Evolutionary conservation across 352 stramenopile genomes (phyloP).

Genomic region (Stephanocyclus meneghinianus): DNA sequence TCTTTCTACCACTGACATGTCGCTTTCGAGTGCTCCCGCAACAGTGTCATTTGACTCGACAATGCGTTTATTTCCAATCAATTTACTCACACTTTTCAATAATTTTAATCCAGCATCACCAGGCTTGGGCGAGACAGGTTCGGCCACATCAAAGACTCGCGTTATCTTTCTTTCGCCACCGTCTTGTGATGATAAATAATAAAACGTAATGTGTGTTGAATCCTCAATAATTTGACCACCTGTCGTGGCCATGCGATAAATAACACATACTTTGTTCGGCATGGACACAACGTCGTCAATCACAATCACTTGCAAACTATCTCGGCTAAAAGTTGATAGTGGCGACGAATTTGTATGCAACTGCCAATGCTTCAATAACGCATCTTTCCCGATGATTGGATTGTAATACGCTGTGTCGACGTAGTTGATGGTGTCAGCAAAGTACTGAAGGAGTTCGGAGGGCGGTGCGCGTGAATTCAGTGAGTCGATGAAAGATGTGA

Average conservation of each 20-base stretch:
- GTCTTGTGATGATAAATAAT: conserved; percentile 29
- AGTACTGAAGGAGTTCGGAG: conserved; percentile 25
- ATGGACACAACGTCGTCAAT: conserved; percentile 48
- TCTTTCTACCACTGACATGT: conserved; percentile 33
- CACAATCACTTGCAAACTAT: conserved; percentile 33
- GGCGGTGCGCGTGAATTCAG: conserved; percentile 26
- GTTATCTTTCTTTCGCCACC: conserved; percentile 43
- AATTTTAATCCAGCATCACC: conserved; percentile 53
- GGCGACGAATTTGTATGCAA: conserved; percentile 32
- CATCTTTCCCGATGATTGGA: conserved; percentile 45
- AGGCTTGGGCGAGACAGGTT: conserved; percentile 65
- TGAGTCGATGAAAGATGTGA: conserved; percentile 31
- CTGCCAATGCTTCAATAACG: conserved; percentile 35
- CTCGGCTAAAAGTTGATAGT: conserved; percentile 25
- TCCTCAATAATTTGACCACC: conserved; percentile 47
- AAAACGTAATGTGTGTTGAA: conserved; percentile 63
- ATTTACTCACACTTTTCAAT: conserved; percentile 43
- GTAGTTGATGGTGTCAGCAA: conserved; percentile 35
- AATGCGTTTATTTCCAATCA: conserved; percentile 29
- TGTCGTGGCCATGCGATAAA: conserved; percentile 67
- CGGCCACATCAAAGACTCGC: conserved; percentile 66
- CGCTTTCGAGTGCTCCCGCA: neutral
- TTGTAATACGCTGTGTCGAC: conserved; percentile 47
- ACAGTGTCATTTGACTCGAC: conserved; percentile 8
- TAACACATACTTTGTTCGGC: conserved; percentile 48